Conservation (phyloP, 805 yeast genomes). For the Candida odintsovae region DNA sequence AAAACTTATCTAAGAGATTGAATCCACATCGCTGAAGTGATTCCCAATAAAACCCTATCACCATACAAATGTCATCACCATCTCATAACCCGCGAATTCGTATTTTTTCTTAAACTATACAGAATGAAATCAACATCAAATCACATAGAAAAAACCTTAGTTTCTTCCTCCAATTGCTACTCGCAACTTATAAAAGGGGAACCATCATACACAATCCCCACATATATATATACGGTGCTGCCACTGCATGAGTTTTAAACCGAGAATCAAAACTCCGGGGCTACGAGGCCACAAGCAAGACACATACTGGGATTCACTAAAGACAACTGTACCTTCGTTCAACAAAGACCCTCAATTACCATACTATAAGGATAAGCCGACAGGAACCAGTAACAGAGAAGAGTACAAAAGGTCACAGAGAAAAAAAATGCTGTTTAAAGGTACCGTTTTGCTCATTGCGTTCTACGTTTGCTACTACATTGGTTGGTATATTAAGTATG, state of each 20-base stretch:
- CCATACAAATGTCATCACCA: too few species aligned
- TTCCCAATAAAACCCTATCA: too few species aligned
- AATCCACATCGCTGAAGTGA: too few species aligned
- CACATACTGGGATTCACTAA: neutral
- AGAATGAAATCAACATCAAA: too few species aligned
- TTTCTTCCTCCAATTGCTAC: too few species aligned
- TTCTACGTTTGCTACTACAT: conserved; percentile 36
- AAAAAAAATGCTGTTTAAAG: conserved; percentile 37
- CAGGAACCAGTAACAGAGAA: conserved; percentile 14
- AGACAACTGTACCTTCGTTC: neutral
- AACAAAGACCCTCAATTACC: conserved; percentile 17
- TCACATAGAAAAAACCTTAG: too few species aligned
- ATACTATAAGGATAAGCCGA: conserved; percentile 48
- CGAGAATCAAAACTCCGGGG: neutral
- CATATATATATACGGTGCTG: neutral
- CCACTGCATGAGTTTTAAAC: neutral
- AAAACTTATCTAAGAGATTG: too few species aligned
- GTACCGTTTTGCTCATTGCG: conserved; percentile 33
- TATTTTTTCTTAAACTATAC: too few species aligned
- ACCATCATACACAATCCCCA: neutral
- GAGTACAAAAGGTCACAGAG: conserved; percentile 13
- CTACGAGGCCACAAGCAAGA: neutral
- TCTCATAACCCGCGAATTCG: neutral
- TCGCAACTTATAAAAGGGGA: neutral
- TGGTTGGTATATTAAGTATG: conserved; percentile 21